Conservation (phyloP, 768 basidiomycete species). For the Lepiota brunneoincarnata region DNA sequence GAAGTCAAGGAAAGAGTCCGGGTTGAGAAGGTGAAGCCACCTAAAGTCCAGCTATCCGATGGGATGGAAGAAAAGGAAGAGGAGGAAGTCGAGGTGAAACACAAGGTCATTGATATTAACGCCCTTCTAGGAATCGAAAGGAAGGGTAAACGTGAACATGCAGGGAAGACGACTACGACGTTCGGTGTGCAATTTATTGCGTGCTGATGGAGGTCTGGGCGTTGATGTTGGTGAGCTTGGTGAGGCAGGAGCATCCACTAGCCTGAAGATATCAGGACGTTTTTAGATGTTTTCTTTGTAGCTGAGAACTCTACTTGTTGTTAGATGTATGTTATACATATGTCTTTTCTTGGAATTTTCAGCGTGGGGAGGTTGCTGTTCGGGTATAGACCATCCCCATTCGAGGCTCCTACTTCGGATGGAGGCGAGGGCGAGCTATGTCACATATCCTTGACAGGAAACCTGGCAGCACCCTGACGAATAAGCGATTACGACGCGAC, state of each 20-base stretch:
- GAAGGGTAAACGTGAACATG: conserved; percentile 35
- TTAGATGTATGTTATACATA: no score
- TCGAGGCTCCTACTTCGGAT: no score
- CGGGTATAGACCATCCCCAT: no score
- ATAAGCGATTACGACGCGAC: no score
- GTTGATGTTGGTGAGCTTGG: conserved; percentile 39
- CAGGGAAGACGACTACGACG: conserved; percentile 47
- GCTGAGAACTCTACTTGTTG: no score
- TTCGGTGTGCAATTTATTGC: conserved; percentile 45
- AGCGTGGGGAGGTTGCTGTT: no score
- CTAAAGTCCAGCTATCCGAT: conserved; percentile 42
- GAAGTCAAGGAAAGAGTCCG: conserved; percentile 70
- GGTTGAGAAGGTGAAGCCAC: conserved; percentile 52
- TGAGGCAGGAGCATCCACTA: conserved; percentile 18
- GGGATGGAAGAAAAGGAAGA: conserved; percentile 58
- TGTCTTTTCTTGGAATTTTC: no score
- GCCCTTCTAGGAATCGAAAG: conserved; percentile 40
- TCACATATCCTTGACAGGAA: no score
- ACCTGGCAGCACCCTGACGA: no score
- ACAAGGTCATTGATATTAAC: conserved; percentile 43
- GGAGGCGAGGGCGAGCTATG: no score
- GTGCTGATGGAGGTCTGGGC: conserved; percentile 33
- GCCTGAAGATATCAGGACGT: conserved; percentile 15
- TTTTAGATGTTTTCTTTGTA: conserved; percentile 3
- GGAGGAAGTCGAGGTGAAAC: conserved; percentile 62